Evolutionary conservation across 2,329 filamentous ascomycete species (phyloP).

Genomic region (Claviceps monticola): DNA sequence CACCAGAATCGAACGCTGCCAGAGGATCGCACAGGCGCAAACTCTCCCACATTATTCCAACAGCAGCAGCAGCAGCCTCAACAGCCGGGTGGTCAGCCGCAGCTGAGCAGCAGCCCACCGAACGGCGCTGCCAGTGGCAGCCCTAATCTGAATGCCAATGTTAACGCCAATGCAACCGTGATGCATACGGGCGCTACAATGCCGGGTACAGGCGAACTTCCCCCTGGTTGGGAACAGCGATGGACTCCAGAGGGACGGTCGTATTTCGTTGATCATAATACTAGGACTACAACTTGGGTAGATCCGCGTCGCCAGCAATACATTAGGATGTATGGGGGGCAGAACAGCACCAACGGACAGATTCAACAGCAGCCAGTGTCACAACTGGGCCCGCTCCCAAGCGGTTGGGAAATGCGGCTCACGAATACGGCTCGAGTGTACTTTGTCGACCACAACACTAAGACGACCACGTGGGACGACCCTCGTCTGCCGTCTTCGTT

Average conservation of each 20-base stretch:
- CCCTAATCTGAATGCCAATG: constrained; percentile 8
- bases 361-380: constrained; percentile 98
- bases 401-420: constrained; percentile 98
- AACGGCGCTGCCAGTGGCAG: constrained; percentile 8
- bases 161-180: constrained; percentile 54
- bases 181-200: constrained; percentile 89
- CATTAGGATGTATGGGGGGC: constrained; percentile 89
- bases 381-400: constrained; percentile 85
- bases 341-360: constrained; percentile 69
- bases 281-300: constrained; percentile 95
- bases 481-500: constrained; percentile 87
- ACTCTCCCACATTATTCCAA: constrained; percentile 63
- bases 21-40: constrained; percentile 87
- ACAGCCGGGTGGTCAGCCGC: constrained; percentile 22
- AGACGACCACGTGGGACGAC: constrained; percentile 98
- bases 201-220: constrained; percentile 85
- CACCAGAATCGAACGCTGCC: constrained; percentile 94
- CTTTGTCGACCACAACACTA: constrained; percentile 98
- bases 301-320: constrained; percentile 95
- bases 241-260: constrained; percentile 88
- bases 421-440: constrained; percentile 97
- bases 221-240: constrained; percentile 90
- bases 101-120: constrained; percentile 17
- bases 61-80: constrained; percentile 33
- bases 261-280: constrained; percentile 98